Base-by-base conservation (phyloP, 768 basidiomycete species). In the Mycena leptocephala region DNA sequence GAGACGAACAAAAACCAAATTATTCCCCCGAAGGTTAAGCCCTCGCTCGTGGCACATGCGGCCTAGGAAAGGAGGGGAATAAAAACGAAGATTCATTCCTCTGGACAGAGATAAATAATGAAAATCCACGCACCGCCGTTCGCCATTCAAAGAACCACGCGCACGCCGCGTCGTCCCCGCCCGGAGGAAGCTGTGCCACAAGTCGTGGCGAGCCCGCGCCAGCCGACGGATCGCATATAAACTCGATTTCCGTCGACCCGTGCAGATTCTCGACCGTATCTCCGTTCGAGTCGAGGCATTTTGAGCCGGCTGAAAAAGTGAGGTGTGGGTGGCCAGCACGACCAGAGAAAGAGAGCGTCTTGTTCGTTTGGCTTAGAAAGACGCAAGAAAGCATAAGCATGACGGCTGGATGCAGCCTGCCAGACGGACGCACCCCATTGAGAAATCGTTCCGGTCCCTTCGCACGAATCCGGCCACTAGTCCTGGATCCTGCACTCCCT, bases 81-180 rank as follows among this genome's bases (percentile, higher is more conserved):
- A 58, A 13, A 13, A 35, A 33, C 16, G 5, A 59, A 8, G 18
- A 11, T 24, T 24, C 26, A 3, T 28, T 24, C 10, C 9, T 9
- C 16, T 9, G 22, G 22, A 20, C 43, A 46, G 16, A 11, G 22
- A 46, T 18, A 46, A 22, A 20, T 2, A 46, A 51, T 8, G 6
- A 26, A 9, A 51, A 8, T 6, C 43, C 20, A 83, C 91, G 80
- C 78, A 96, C 96, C 79, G 92, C 92, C 6, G 95, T 96, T 70
- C 89, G 87, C 96, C 96, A 97, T 85, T 97, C 95, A 46, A 97
- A 84, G 72, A 94, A 90, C 81, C 93, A 97, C 16, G 92, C 90
- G 82, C 96, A 97, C n/a, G 72, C 63, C 14, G 22, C 51, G 8
- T 62, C 61, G 39, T 70, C 55, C 11, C 55, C 32, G 48, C 35